phyloP scores from a whole-genome alignment of 2,329 filamentous ascomycete genomes.

The Aspergillus aculeatinus region DNA sequence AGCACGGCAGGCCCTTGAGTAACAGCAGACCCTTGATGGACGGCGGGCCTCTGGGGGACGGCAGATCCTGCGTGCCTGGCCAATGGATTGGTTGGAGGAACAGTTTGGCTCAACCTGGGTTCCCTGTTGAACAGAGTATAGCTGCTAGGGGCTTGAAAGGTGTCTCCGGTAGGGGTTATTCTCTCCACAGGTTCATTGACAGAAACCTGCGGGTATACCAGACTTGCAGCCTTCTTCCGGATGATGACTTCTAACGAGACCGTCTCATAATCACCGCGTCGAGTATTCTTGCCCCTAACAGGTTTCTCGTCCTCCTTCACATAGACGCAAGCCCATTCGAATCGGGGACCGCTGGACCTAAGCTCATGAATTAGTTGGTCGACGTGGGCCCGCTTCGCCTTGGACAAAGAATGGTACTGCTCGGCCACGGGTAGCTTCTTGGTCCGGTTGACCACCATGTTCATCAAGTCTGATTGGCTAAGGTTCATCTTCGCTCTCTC shows the following conservation, averaged over 20 bases:
- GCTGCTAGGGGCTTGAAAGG: conserved; percentile 1
- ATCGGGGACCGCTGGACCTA: conserved; percentile 28
- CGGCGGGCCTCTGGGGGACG: conserved; percentile 2
- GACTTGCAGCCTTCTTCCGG: conserved; percentile 27
- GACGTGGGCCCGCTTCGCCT: conserved; percentile 33
- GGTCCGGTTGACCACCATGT: conserved; percentile 31
- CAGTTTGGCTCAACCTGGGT: not conserved
- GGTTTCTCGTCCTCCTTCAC: conserved; percentile 31
- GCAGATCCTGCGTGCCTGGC: not conserved
- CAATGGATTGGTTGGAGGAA: not conserved
- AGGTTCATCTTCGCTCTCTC: conserved; percentile 32
- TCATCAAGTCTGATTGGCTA: conserved; percentile 31
- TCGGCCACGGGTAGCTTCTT: conserved; percentile 28
- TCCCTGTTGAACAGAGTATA: not conserved
- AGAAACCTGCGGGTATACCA: conserved; percentile 15
- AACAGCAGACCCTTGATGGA: not conserved
- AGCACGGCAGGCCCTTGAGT: not conserved
- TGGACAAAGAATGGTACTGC: conserved; percentile 31
- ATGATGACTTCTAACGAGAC: conserved; percentile 37
- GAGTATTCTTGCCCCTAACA: conserved; percentile 28
- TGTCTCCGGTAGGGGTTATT: conserved; percentile 15
- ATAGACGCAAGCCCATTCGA: conserved; percentile 42
- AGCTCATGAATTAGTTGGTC: conserved; percentile 37
- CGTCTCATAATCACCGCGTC: conserved; percentile 31
- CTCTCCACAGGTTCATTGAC: conserved; percentile 17